Evolutionary conservation across 2,329 filamentous ascomycete species (phyloP).

Genomic region (Stagonosporopsis tanaceti): DNA sequence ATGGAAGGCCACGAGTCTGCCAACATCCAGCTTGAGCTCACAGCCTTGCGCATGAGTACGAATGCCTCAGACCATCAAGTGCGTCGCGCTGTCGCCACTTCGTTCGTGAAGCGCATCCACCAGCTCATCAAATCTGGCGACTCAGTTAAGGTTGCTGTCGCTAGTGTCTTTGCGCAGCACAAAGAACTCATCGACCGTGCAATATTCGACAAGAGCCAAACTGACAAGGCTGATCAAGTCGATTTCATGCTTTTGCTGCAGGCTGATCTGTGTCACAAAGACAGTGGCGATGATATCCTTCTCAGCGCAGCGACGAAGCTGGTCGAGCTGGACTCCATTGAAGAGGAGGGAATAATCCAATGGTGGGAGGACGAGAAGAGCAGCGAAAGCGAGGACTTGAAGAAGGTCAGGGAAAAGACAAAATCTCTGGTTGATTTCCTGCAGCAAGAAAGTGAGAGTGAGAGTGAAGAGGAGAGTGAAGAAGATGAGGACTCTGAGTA

Average conservation of each 20-base stretch:
- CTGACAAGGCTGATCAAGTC: constrained; percentile 73
- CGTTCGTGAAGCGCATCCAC: constrained; percentile 82
- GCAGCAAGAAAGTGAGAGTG: constrained; percentile 74
- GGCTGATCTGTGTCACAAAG: constrained; percentile 73
- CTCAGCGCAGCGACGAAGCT: constrained; percentile 83
- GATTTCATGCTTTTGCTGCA: constrained; percentile 86
- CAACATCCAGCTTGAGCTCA: constrained; percentile 93
- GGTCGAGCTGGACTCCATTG: constrained; percentile 82
- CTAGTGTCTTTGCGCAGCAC: constrained; percentile 57
- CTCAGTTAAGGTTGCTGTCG: constrained; percentile 52
- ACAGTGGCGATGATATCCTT: constrained; percentile 72
- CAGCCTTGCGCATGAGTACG: constrained; percentile 87
- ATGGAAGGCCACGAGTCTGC: constrained; percentile 75
- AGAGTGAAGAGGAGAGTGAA: constrained; percentile 70
- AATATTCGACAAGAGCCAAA: constrained; percentile 64
- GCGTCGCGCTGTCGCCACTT: constrained; percentile 82
- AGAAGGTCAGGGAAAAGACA: constrained; percentile 74
- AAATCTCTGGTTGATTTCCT: constrained; percentile 79
- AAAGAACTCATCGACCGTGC: constrained; percentile 67
- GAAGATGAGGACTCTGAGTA: constrained; percentile 45
- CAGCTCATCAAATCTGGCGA: constrained; percentile 67
- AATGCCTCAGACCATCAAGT: constrained; percentile 91
- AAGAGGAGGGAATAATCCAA: constrained; percentile 84
- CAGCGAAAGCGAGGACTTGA: constrained; percentile 72
- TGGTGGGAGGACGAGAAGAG: constrained; percentile 87